phyloP scores from a whole-genome alignment of 164 flowering plant genomes.

The Hamamelis virginiana region DNA sequence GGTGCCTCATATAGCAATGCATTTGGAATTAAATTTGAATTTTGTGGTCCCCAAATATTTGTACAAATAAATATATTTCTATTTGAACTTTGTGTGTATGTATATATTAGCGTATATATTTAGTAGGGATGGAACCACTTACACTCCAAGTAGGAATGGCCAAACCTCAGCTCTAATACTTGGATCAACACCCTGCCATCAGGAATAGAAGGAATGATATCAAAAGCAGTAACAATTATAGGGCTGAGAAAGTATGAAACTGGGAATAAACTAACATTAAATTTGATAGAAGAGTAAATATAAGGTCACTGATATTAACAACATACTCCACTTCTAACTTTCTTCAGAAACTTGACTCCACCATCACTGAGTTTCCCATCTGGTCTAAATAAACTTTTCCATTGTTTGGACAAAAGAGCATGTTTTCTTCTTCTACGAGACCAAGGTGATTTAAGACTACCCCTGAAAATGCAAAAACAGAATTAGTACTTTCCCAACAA shows the following conservation, averaged over 20 bases:
- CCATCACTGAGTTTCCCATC: slow-evolving; percentile 76
- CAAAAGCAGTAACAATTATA: not conserved
- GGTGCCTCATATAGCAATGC: too few relatives aligned
- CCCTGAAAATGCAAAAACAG: slow-evolving; percentile 39
- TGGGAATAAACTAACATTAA: too few relatives aligned
- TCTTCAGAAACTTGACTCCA: slow-evolving; percentile 74
- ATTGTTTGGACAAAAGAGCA: slow-evolving; percentile 60
- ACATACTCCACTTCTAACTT: slow-evolving; percentile 89
- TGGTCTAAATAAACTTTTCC: slow-evolving; percentile 34
- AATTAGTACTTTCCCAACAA: too few relatives aligned
- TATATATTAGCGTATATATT: too few relatives aligned
- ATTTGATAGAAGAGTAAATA: not conserved
- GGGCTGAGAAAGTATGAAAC: too few relatives aligned
- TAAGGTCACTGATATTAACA: not conserved
- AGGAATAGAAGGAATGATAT: not conserved
- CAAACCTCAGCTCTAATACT: slow-evolving; percentile 44
- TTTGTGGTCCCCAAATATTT: too few relatives aligned
- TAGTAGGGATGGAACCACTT: slow-evolving; percentile 13
- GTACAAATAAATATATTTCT: too few relatives aligned
- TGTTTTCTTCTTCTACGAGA: slow-evolving; percentile 79
- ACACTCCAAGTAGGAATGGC: slow-evolving; percentile 51
- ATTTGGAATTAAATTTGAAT: too few relatives aligned
- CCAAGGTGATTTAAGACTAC: slow-evolving; percentile 83
- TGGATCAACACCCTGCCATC: slow-evolving; percentile 39
- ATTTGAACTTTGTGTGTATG: too few relatives aligned